Base-by-base conservation (phyloP, 108 stramenopile genomes). In the Pseudonitzschia multiseries region DNA sequence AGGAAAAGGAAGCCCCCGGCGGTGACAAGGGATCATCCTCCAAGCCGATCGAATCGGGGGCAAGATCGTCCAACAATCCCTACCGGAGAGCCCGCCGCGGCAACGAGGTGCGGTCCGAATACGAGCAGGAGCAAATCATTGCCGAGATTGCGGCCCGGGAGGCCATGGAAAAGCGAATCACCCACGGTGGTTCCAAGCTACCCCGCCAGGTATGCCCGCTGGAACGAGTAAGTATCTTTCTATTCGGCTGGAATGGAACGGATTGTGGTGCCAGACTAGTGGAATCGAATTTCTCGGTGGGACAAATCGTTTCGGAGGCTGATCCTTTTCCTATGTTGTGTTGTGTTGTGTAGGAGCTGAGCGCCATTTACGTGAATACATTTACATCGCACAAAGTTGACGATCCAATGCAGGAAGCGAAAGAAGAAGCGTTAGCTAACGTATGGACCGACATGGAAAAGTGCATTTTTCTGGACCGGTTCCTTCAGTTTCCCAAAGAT, bases 401-500 rank as follows among this genome's bases (percentile, higher is more conserved):
- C 29, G 88, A 90, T 53, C 84, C 82, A 36, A 10, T 84, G 21
- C 73, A 57, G 36, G 88, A 90, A 31, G 87, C 84, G 44, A 67
- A 80, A 60, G 80, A 87, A 42, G 68, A 61, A 18, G 29, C 46
- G 22, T 46, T 80, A 21, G 71, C 68, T 0, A 89, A 89, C 44
- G 51, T 86, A 13, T 99, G 98, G 98, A 91, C 95, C 42, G 98
- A 99, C 78, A 89, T 97, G 83, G 98, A 99, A 81, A 99, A 98
- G 71, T 96, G 95, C 80, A 97, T 99, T 22, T 99, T 97, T 62
- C 77, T 99, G 22, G 97, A 98, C 76, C 80, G 97, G 29, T 99
- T 99, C 72, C 76, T 99, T 51, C 96, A 97, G 63, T 96, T 95
- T 79, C 97, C 97, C 8, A 99, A 99, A 72, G 96, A 97, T 70